Conservation (phyloP, 176 grass and related monocot species). For the Triticum monococcum region DNA sequence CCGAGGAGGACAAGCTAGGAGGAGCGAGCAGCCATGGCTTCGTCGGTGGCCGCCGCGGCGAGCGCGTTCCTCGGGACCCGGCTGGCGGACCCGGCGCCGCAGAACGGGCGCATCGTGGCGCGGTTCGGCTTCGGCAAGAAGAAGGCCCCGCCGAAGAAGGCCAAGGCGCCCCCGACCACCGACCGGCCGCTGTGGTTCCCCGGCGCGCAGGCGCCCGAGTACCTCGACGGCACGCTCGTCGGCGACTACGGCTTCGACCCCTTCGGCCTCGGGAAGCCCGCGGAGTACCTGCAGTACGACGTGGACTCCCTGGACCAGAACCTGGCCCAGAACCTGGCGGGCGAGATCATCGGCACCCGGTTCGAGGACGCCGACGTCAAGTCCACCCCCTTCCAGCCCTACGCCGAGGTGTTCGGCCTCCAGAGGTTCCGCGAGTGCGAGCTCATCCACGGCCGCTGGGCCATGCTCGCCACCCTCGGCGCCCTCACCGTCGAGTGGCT, state of each 20-base stretch:
- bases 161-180: background rate
- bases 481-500: constrained; percentile 91
- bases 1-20: background rate
- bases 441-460: constrained; percentile 97
- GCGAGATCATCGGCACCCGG: constrained; percentile 81
- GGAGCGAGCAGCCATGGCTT: constrained; percentile 47
- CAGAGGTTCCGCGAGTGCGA: constrained; percentile 98
- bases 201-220: constrained; percentile 70
- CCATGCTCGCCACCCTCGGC: constrained; percentile 97
- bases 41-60: constrained; percentile 69
- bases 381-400: constrained; percentile 87
- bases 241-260: constrained; percentile 99
- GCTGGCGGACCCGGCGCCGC: constrained; percentile 43
- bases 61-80: constrained; percentile 88
- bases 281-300: constrained; percentile 96
- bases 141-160: constrained; percentile 60
- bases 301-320: constrained; percentile 98
- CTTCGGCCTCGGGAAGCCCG: constrained; percentile 82
- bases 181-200: constrained; percentile 96
- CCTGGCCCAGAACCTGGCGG: constrained; percentile 73
- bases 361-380: constrained; percentile 70
- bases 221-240: constrained; percentile 77
- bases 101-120: constrained; percentile 68
- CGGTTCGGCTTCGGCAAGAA: constrained; percentile 59
- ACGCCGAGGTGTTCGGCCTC: constrained; percentile 93